Evolutionary conservation across 2,329 filamentous ascomycete species (phyloP).

Genomic region (Diaporthe vexans): DNA sequence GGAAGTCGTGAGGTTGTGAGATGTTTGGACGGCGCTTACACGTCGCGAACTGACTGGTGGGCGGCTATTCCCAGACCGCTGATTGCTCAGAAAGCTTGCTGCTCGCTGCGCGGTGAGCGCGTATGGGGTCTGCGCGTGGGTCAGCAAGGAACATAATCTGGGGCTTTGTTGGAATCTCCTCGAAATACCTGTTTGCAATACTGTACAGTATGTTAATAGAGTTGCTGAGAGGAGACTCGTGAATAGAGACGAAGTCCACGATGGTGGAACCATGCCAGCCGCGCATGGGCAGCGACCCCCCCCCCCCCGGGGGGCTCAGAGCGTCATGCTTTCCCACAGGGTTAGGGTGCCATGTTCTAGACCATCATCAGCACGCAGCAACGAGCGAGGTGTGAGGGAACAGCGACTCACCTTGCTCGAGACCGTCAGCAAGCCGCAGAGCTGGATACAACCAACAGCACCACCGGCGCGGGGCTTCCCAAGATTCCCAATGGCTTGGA

Average conservation of each 20-base stretch:
- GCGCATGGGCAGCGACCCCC: no score
- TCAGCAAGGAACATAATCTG: conserved; percentile 17
- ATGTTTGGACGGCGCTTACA: conserved; percentile 37
- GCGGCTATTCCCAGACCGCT: conserved; percentile 39
- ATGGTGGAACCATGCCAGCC: neutral
- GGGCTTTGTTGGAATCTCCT: neutral
- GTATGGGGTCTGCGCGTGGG: conserved; percentile 10
- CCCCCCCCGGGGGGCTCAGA: neutral
- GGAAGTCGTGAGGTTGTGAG: conserved; percentile 24
- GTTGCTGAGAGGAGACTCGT: neutral
- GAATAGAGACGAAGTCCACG: neutral
- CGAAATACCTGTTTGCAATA: neutral
- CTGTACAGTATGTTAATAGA: neutral
- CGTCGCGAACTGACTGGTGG: conserved; percentile 21
- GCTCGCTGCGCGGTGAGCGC: conserved; percentile 13
- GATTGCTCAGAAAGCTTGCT: conserved; percentile 35
- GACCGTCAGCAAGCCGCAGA: neutral
- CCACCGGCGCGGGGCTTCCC: neutral
- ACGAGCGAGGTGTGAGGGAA: neutral
- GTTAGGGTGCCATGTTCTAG: neutral
- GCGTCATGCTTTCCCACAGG: neutral
- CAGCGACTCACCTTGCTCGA: neutral
- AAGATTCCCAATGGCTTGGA: conserved; percentile 30
- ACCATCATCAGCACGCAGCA: neutral
- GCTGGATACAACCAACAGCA: neutral